Percentiles rank a stretch among this genome's conserved stretches.
Conservation (phyloP, 345 rosid species). For the Moringa oleifera region DNA sequence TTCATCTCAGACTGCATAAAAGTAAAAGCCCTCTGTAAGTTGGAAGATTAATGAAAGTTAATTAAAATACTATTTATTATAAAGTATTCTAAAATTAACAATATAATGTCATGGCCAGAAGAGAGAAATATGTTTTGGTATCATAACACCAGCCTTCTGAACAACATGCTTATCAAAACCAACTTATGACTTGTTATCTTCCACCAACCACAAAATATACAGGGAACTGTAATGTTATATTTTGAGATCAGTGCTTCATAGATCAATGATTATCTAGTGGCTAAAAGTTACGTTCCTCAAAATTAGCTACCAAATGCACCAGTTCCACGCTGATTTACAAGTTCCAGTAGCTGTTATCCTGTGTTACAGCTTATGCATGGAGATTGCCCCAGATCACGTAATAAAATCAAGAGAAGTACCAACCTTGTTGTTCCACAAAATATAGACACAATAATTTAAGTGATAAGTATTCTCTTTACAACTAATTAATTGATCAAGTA, state of each 20-base stretch:
- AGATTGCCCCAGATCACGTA: not conserved
- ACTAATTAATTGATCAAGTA: not conserved
- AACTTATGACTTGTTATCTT: no score
- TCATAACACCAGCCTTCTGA: no score
- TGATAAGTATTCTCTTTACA: slow-evolving; percentile 4
- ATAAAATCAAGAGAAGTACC: not conserved
- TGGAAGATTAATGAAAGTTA: not conserved
- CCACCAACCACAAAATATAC: no score
- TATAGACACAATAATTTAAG: not conserved
- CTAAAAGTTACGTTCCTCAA: not conserved
- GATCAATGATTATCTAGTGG: not conserved
- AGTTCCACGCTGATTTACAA: not conserved
- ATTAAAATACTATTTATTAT: no score
- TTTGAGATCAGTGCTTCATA: not conserved
- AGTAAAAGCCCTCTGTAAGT: not conserved
- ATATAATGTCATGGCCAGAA: no score
- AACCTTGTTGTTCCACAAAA: not conserved
- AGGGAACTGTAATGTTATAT: no score
- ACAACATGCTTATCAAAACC: no score
- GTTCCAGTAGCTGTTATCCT: not conserved
- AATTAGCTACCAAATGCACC: not conserved
- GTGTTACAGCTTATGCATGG: not conserved
- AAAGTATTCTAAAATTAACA: no score
- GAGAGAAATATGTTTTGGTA: no score
- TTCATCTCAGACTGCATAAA: slow-evolving; percentile 69